phyloP scores from a whole-genome alignment of 495 filamentous ascomycete genomes.

The Podospora pseudopauciseta region DNA sequence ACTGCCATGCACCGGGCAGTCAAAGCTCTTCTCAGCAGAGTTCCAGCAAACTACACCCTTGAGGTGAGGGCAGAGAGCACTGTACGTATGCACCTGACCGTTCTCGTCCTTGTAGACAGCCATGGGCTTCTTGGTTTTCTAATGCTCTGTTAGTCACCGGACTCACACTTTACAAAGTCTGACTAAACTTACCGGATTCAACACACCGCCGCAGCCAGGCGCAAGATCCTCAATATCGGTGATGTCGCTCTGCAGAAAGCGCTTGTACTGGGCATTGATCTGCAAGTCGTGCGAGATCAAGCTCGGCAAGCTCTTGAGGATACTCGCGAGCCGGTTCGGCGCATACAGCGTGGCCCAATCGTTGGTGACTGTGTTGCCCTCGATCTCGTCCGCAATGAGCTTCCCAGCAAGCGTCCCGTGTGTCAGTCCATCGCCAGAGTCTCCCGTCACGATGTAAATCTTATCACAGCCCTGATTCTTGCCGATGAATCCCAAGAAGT shows the following conservation, averaged over 20 bases:
- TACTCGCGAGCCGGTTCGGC: slow-evolving; percentile 39
- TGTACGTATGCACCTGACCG: slow-evolving; percentile 47
- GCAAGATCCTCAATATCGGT: slow-evolving; percentile 55
- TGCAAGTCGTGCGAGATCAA: slow-evolving; percentile 47
- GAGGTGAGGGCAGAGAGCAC: slow-evolving; percentile 56
- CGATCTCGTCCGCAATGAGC: slow-evolving; percentile 54
- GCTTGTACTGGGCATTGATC: slow-evolving; percentile 55
- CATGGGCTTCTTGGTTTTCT: slow-evolving; percentile 36
- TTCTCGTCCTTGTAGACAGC: slow-evolving; percentile 57
- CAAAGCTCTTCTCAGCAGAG: slow-evolving; percentile 52
- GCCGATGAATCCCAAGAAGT: slow-evolving; percentile 55
- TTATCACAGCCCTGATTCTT: slow-evolving; percentile 49
- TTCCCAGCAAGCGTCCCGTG: slow-evolving; percentile 52
- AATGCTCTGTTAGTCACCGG: not conserved
- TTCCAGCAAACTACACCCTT: slow-evolving; percentile 58
- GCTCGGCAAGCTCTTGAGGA: slow-evolving; percentile 35
- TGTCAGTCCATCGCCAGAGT: slow-evolving; percentile 58
- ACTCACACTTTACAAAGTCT: not conserved
- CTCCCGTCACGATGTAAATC: slow-evolving; percentile 55
- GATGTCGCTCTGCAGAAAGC: slow-evolving; percentile 53
- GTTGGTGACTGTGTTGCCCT: slow-evolving; percentile 40
- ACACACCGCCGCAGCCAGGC: slow-evolving; percentile 47
- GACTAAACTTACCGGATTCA: slow-evolving; percentile 38
- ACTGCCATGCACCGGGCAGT: slow-evolving; percentile 53
- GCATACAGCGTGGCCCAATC: slow-evolving; percentile 49